Conservation (phyloP, 2,329 filamentous ascomycete species). For the Fusarium kyushuense region DNA sequence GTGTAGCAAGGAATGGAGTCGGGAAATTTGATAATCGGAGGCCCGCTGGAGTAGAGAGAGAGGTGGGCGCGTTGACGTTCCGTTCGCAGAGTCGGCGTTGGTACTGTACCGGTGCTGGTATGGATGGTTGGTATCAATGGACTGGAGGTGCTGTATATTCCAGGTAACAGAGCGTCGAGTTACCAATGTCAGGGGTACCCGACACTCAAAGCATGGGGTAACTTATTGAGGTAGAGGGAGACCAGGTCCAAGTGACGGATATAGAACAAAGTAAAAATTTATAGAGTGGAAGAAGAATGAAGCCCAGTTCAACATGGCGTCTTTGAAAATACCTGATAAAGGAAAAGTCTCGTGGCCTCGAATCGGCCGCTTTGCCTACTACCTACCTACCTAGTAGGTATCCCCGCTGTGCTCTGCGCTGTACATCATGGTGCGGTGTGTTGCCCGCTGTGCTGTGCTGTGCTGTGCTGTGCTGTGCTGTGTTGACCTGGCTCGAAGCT, state of each 20-base stretch:
- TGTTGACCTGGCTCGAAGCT: constrained; percentile 19
- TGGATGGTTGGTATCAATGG: not conserved
- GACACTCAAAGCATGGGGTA: constrained; percentile 21
- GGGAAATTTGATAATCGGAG: constrained; percentile 41
- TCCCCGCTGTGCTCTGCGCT: constrained; percentile 31
- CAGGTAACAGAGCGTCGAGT: not conserved
- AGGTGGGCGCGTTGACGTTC: constrained; percentile 23
- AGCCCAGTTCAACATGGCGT: not conserved
- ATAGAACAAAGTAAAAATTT: not conserved
- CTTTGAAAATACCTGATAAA: constrained; percentile 5
- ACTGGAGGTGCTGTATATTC: constrained; percentile 5
- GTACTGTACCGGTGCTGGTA: not conserved
- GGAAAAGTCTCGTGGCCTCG: constrained; percentile 26
- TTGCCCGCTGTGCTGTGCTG: too few species aligned
- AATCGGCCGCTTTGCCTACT: constrained; percentile 17
- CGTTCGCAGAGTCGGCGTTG: constrained; percentile 19
- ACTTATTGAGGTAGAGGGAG: not conserved
- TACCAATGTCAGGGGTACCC: constrained; percentile 22
- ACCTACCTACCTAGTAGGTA: too few species aligned
- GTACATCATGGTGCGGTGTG: constrained; percentile 10
- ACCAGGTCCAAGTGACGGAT: constrained; percentile 4
- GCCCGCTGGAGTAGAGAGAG: constrained; percentile 20
- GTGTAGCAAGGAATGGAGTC: constrained; percentile 14
- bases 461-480: not conserved
- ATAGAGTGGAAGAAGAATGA: not conserved